phyloP scores from a whole-genome alignment of 192 early-diverging fungal genomes.

The Backusella morwellensis region DNA sequence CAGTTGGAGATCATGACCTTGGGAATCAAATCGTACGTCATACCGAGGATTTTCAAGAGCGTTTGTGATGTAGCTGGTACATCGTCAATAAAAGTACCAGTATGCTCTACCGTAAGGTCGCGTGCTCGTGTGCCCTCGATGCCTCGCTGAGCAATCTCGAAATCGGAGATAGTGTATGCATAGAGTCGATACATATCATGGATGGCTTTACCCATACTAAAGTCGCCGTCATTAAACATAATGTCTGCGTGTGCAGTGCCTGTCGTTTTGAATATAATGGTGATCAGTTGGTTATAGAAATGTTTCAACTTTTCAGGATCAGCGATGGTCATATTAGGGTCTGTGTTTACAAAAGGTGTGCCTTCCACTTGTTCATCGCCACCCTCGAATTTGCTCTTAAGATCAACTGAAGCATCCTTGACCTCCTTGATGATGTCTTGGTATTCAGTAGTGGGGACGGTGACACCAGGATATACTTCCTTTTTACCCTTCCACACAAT shows the following conservation, averaged over 20 bases:
- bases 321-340: conserved; percentile 10
- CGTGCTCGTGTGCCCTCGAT: conserved; percentile 39
- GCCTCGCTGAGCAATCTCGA: conserved; percentile 75
- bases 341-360: not conserved
- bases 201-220: conserved; percentile 8
- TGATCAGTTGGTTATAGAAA: conserved; percentile 18
- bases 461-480: conserved; percentile 57
- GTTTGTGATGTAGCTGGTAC: conserved; percentile 62
- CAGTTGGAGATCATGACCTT: not conserved
- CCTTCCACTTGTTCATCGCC: not conserved
- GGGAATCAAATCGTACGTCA: conserved; percentile 37
- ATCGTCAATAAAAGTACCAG: conserved; percentile 59
- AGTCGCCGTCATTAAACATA: conserved; percentile 9
- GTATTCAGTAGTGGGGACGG: conserved; percentile 19
- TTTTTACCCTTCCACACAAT: conserved; percentile 65
- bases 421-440: not conserved
- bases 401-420: not conserved
- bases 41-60: conserved; percentile 66
- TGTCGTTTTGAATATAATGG: not conserved
- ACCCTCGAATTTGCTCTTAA: not conserved
- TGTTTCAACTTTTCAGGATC: not conserved
- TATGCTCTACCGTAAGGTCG: conserved; percentile 28
- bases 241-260: not conserved
- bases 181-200: conserved; percentile 57
- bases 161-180: conserved; percentile 63